Conservation (phyloP, 1,284 basidiomycete species). For the Ustilago bromivora region DNA sequence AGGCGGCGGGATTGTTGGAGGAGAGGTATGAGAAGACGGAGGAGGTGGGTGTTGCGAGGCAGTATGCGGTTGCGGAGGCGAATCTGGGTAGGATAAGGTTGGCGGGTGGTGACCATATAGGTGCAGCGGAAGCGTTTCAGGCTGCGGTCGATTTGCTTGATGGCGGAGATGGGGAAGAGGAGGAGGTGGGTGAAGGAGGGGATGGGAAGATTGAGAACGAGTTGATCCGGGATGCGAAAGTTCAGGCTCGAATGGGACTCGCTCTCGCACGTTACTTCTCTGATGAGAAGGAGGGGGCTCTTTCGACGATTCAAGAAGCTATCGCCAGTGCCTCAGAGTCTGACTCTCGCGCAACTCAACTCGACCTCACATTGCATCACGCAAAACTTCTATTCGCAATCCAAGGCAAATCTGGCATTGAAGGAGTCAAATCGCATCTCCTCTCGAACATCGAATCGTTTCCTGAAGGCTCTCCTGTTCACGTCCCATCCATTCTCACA, state of each 20-base stretch:
- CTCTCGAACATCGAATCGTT: constrained; percentile 23
- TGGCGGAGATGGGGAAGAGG: constrained; percentile 71
- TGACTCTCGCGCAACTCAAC: neutral
- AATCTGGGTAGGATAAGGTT: constrained; percentile 85
- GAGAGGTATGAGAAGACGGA: constrained; percentile 88
- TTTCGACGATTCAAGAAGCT: constrained; percentile 20
- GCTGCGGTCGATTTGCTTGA: constrained; percentile 79
- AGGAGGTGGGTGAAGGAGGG: constrained; percentile 1
- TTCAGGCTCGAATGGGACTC: constrained; percentile 31
- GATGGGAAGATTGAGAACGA: constrained; percentile 13
- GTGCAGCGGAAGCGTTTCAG: constrained; percentile 79
- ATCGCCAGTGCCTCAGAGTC: constrained; percentile 6
- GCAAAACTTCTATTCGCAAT: constrained; percentile 28
- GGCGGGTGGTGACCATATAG: constrained; percentile 75
- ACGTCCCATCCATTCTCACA: constrained; percentile 81
- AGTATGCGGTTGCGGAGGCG: constrained; percentile 83
- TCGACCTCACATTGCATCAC: constrained; percentile 25
- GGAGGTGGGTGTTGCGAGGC: constrained; percentile 79
- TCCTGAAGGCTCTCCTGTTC: constrained; percentile 58
- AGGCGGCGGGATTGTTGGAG: constrained; percentile 82
- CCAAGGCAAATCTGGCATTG: constrained; percentile 7
- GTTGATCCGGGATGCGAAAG: constrained; percentile 12
- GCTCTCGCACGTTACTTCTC: constrained; percentile 29
- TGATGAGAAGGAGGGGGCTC: constrained; percentile 17
- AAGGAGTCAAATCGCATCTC: constrained; percentile 26